Evolutionary conservation across 2,329 filamentous ascomycete genomes (phyloP), one percentile per base, ranked within the genome.

Genomic region (Fusarium xylarioides): DNA sequence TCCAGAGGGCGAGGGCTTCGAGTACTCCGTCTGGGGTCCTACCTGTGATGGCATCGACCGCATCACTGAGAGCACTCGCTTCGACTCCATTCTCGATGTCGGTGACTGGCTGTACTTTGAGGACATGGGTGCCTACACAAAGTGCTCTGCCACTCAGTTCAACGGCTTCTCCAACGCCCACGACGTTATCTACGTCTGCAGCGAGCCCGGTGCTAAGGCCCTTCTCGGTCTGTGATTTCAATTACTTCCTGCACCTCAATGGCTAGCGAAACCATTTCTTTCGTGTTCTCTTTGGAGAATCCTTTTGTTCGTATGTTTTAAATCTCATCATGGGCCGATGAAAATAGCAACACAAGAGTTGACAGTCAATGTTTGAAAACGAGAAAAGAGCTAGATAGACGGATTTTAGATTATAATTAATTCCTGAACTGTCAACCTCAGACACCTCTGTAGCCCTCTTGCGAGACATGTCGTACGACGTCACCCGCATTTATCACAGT

Each of bases 31-130:
- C 84, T 99, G 96, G 95, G 96, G 96, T 11, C 96, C 96, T 2
- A 98, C 96, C 21, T 99, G 96, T 81, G 96, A 99, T 81, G 95
- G 96, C 68, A 98, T 99, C 79, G 96, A 99, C 83, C 93, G 95
- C 82, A 97, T 99, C 83, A 90, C 92, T 55, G 90, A 94, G 81
- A 93, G 91, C 80, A 94, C 93, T 82, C 89, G 88, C 70, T 94
- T 98, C 78, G 85, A 90, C 38, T 91, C 93, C 59, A 88, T 92
- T 53, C 86, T 99, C 47, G 92, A 98, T 79, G 93, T 97, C 12
- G 96, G 96, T 58, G 96, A 99, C 82, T 99, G 96, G 96, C 88
- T 99, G 61, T 99, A 97, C 86, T 99, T 99, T 83, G 94, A 98
- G 85, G 91, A 97, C 70, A 99, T 99, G 96, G 96, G 96, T 62